Evolutionary conservation across 2,329 filamentous ascomycete genomes (phyloP).

Genomic region (Penicillium hordei): DNA sequence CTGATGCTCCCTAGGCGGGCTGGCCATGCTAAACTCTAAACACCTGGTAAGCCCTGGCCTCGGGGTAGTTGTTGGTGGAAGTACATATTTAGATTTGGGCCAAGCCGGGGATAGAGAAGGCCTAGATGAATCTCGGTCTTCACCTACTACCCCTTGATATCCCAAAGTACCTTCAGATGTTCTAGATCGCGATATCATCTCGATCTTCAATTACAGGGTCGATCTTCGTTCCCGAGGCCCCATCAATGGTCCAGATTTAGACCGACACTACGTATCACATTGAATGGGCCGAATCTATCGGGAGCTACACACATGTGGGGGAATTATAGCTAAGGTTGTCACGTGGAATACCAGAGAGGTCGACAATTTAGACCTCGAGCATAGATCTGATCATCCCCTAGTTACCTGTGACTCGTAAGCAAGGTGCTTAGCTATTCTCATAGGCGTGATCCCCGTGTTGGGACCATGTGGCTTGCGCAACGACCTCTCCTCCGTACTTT

Average conservation of each 20-base stretch:
- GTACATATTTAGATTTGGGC: neutral
- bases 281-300: neutral
- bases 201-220: neutral
- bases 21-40: slow-evolving; percentile 9
- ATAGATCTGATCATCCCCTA: neutral
- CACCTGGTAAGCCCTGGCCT: neutral
- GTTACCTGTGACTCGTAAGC: neutral
- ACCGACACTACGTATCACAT: slow-evolving; percentile 1
- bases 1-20: slow-evolving; percentile 7
- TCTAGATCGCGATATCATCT: neutral
- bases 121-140: slow-evolving; percentile 1
- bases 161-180: neutral
- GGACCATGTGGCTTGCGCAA: slow-evolving; percentile 4
- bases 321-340: slow-evolving; percentile 3
- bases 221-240: neutral
- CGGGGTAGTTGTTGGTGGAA: neutral
- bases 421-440: neutral
- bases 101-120: neutral
- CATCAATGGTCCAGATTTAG: neutral
- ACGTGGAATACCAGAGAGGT: slow-evolving; percentile 6
- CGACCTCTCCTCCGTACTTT: neutral
- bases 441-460: neutral
- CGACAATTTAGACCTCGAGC: neutral
- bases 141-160: neutral
- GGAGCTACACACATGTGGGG: slow-evolving; percentile 8